A percentile compares a stretch with the other conserved stretches of the same genome.
Evolutionary conservation across 2,329 filamentous ascomycete genomes (phyloP).

Genomic region (Curvularia eragrostidis): DNA sequence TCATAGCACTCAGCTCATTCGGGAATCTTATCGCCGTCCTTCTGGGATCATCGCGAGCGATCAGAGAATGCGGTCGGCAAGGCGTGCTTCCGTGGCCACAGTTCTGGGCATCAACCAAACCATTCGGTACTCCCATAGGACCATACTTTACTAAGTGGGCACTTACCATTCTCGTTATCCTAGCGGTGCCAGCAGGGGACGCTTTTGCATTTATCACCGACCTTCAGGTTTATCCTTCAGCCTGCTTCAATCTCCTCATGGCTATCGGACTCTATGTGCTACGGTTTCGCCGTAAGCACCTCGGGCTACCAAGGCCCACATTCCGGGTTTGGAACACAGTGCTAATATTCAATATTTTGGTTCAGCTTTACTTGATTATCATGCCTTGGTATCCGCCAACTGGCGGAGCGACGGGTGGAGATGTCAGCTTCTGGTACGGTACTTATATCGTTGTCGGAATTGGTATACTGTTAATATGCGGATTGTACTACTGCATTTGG

Average conservation of each 20-base stretch:
- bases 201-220: slow-evolving; percentile 68
- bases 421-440: slow-evolving; percentile 75
- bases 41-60: slow-evolving; percentile 38
- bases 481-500: slow-evolving; percentile 39
- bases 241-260: slow-evolving; percentile 36
- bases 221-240: slow-evolving; percentile 37
- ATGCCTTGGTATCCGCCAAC: slow-evolving; percentile 76
- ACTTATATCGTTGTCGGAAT: slow-evolving; percentile 72
- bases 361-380: slow-evolving; percentile 58
- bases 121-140: slow-evolving; percentile 68
- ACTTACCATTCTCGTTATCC: slow-evolving; percentile 38
- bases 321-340: slow-evolving; percentile 36
- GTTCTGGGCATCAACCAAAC: slow-evolving; percentile 69
- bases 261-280: slow-evolving; percentile 36
- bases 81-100: slow-evolving; percentile 40
- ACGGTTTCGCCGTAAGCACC: slow-evolving; percentile 34
- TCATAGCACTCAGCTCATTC: slow-evolving; percentile 35
- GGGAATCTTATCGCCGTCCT: slow-evolving; percentile 43
- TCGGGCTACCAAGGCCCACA: slow-evolving; percentile 31
- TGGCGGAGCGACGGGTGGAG: slow-evolving; percentile 53
- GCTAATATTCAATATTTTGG: slow-evolving; percentile 32
- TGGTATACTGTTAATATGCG: slow-evolving; percentile 42
- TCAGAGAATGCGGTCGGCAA: slow-evolving; percentile 41
- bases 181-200: slow-evolving; percentile 64
- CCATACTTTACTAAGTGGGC: slow-evolving; percentile 57